Evolutionary conservation across 208 protist genomes (phyloP), one percentile per base, ranked within the genome.

Genomic region (Trypanosoma conorhini): DNA sequence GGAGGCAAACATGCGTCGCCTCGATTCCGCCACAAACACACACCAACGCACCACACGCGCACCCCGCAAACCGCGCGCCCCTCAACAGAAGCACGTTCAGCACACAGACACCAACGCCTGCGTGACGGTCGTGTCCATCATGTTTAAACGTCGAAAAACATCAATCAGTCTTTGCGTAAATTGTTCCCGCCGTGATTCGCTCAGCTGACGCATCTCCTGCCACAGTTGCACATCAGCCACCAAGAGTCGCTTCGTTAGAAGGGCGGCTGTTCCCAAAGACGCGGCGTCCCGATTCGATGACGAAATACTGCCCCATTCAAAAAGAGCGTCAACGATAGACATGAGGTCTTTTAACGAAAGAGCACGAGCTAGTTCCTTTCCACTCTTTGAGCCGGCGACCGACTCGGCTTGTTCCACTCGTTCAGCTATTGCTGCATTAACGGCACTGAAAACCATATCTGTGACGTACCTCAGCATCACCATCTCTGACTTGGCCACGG

Each of bases 171-270:
- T 59, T 9, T 59, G 65, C 54, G 78, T 64, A 26, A 94, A 87
- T 21, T 44, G 61, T 24, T 87, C 73, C 21, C 85, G 81, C 64
- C 76, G 62, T 31, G 33, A 54, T 19, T 61, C 51, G 10, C 60
- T 76, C 40, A 81, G 65, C 15, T 54, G 24, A 57, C 82, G 80
- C 56, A 94, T 35, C 26, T 80, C 77, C 22, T 78, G 67, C 80
- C 86, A 88, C 46, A 92, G 60, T 3, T 60, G 13, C 10, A 73
- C 62, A 72, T 92, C 86, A n/a, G 84, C 69, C 46, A 94, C 52
- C 1, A 94, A 26, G 24, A 91, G 21, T 40, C 82, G 78, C n/a
- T 80, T 82, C 17, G 91, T 60, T 9, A 92, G 62, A n/a, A 68
- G 73, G 9, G 76, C 67, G 5, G 79, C 46, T 12, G 77, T 55